These are phyloP conservation scores for Cladosporium sp. DNA, from an alignment of 2,329 filamentous ascomycete species.

Conservation along the genomic window DNA sequence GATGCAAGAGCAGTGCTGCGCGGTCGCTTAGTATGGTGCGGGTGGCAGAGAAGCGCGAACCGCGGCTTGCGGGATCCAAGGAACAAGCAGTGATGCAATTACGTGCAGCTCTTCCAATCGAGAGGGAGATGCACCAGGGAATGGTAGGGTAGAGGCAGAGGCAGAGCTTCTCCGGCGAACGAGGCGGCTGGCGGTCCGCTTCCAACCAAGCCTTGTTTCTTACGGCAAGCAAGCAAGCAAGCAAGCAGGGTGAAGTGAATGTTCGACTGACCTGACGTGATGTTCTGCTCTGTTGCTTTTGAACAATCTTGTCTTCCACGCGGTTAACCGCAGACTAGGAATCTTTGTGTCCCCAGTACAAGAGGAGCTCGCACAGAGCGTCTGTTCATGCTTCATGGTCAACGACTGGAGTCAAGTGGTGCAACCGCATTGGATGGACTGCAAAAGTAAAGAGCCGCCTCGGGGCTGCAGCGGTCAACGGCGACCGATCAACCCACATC, in stretches of 20 bases:
- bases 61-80: conserved; percentile 10
- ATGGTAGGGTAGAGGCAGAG: neutral
- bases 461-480: neutral
- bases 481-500: neutral
- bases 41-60: conserved; percentile 6
- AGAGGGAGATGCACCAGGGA: neutral
- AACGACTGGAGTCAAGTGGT: neutral
- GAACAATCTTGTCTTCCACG: neutral
- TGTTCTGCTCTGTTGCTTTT: conserved; percentile 5
- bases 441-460: neutral
- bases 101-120: neutral
- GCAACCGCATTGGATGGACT: neutral
- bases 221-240: neutral
- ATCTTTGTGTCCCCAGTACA: neutral
- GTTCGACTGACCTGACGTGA: neutral
- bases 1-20: conserved; percentile 3
- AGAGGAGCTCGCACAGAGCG: conserved; percentile 6
- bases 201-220: neutral
- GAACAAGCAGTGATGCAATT: neutral
- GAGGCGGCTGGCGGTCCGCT: conserved; percentile 1
- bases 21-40: conserved; percentile 10
- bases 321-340: neutral
- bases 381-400: conserved; percentile 15
- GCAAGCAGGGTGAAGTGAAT: conserved; percentile 12
- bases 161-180: conserved; percentile 6